These are phyloP conservation scores for Coniella vitis DNA, from an alignment of 2,329 filamentous ascomycete species.

Conservation along the genomic window DNA sequence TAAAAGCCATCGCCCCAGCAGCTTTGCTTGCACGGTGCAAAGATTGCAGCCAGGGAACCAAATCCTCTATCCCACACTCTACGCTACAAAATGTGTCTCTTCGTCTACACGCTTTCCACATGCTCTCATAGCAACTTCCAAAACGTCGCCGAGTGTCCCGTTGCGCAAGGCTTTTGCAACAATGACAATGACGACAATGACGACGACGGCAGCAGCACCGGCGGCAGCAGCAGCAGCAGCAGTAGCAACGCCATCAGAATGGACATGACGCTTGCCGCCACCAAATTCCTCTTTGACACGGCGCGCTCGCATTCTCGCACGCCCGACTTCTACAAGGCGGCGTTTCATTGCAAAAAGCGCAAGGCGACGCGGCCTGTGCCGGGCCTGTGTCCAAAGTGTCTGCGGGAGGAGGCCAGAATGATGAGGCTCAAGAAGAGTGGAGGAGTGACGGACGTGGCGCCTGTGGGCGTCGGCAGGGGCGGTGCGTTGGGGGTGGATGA, in stretches of 20 bases:
- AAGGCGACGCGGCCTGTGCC: constrained; percentile 9
- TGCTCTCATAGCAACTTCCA: constrained; percentile 29
- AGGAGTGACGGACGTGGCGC: background rate
- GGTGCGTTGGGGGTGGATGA: no score
- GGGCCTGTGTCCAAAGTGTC: constrained; percentile 4
- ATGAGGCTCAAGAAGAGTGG: no score
- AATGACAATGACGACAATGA: constrained; percentile 13
- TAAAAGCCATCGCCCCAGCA: no score
- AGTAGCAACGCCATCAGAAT: constrained; percentile 10
- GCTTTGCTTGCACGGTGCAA: no score
- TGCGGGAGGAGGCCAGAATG: background rate
- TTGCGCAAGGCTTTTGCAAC: constrained; percentile 19
- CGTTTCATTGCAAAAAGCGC: constrained; percentile 9
- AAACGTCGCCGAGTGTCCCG: constrained; percentile 27
- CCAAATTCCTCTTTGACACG: constrained; percentile 17
- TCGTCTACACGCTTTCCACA: constrained; percentile 22
- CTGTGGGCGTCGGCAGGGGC: background rate
- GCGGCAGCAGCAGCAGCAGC: no score
- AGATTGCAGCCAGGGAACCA: no score
- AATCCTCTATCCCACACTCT: no score
- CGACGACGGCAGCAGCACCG: constrained; percentile 6
- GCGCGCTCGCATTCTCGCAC: constrained; percentile 2
- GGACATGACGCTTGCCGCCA: constrained; percentile 17
- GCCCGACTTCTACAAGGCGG: constrained; percentile 1
- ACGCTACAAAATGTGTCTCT: constrained; percentile 25